Evolutionary conservation across 2,329 filamentous ascomycete species (phyloP).

Genomic region (Zymoseptoria passerinii): DNA sequence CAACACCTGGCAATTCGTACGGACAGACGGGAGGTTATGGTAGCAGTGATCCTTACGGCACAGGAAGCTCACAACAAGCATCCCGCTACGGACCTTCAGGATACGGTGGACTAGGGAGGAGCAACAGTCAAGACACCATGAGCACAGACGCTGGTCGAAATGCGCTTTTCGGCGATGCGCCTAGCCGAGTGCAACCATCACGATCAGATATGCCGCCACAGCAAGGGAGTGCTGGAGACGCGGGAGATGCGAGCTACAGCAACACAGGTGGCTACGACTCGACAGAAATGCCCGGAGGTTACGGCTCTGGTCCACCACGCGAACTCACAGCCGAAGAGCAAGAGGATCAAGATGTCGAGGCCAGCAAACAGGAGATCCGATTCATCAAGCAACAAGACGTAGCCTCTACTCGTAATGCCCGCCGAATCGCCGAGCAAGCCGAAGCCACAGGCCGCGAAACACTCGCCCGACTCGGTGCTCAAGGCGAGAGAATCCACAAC

Average conservation of each 20-base stretch:
- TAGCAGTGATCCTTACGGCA: constrained; percentile 44
- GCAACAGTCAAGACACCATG: constrained; percentile 42
- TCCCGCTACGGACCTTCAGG: constrained; percentile 43
- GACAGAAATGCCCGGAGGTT: constrained; percentile 27
- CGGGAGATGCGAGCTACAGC: constrained; percentile 24
- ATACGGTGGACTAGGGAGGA: constrained; percentile 48
- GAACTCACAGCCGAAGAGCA: constrained; percentile 77
- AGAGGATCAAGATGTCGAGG: constrained; percentile 62
- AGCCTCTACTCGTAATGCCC: constrained; percentile 60
- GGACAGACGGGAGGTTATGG: constrained; percentile 43
- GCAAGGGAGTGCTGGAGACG: background rate
- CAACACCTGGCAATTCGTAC: constrained; percentile 25
- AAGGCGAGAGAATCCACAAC: constrained; percentile 74
- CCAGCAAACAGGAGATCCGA: constrained; percentile 64
- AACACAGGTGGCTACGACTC: constrained; percentile 26
- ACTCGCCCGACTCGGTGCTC: constrained; percentile 63
- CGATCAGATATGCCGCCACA: constrained; percentile 1
- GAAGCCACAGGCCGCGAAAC: constrained; percentile 65
- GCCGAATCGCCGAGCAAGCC: constrained; percentile 58
- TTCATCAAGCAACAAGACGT: constrained; percentile 72
- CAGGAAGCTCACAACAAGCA: constrained; percentile 18
- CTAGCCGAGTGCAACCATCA: constrained; percentile 30
- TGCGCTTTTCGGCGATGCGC: constrained; percentile 55
- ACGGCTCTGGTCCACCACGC: constrained; percentile 55
- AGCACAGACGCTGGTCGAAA: constrained; percentile 50